These are phyloP conservation scores for Hirschfeldia incana DNA, from an alignment of 345 rosid species.

Conservation along the genomic window DNA sequence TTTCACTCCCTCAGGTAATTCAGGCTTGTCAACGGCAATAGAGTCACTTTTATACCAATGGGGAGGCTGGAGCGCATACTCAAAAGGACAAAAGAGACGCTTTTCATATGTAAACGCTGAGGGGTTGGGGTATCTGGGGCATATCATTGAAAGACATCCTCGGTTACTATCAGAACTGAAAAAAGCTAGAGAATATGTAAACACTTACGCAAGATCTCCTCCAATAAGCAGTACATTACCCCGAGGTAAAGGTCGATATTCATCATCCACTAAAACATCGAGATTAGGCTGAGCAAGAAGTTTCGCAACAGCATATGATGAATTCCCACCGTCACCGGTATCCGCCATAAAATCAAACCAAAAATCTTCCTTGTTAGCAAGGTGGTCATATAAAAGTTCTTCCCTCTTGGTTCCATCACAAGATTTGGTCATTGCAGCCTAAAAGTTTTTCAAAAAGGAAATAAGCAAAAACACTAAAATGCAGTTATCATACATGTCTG, in stretches of 20 bases:
- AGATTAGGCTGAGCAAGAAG: constrained; percentile 88
- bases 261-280: constrained; percentile 43
- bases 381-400: constrained; percentile 79
- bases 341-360: constrained; percentile 99
- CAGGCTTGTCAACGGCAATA: constrained; percentile 86
- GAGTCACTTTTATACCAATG: constrained; percentile 70
- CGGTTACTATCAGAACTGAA: neutral
- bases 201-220: constrained; percentile 99
- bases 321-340: constrained; percentile 99
- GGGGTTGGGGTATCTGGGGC: constrained; percentile 90
- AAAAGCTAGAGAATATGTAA: constrained; percentile 21
- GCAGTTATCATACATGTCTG: constrained; percentile 7
- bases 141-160: constrained; percentile 19
- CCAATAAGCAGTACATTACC: constrained; percentile 82
- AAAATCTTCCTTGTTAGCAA: constrained; percentile 66
- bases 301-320: constrained; percentile 82
- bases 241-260: constrained; percentile 57
- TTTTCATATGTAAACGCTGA: constrained; percentile 84
- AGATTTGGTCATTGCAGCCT: constrained; percentile 91
- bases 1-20: constrained; percentile 67
- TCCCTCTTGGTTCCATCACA: constrained; percentile 51
- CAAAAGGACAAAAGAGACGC: constrained; percentile 91
- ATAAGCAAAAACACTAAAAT: neutral
- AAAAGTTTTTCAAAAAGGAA: constrained; percentile 29
- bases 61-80: constrained; percentile 97